Evolutionary conservation across 73 alveolate species (phyloP), one percentile per base, ranked within the genome.

Genomic region (Blepharisma stoltei): DNA sequence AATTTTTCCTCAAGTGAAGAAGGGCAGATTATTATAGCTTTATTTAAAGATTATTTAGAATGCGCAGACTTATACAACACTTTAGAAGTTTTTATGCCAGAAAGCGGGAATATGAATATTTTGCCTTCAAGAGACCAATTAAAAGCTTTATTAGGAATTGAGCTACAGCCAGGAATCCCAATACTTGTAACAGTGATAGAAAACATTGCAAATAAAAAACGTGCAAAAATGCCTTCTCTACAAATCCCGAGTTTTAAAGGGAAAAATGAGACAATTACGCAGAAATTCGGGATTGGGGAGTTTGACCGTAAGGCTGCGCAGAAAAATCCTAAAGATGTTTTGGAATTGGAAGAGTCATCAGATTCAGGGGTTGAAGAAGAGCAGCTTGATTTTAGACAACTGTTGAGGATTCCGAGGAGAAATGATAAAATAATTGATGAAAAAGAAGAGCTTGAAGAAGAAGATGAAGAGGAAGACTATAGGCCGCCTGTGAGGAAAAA

Each of bases 31-130:
- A 60, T 60, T 25, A 38, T n/a, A 60, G 73, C 46, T n/a, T 14
- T 60, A 60, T 14, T 60, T 38, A 60, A 60, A 60, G 73, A 60
- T 38, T 60, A 60, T 25, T 38, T 60, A 8, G 73, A 60, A 60
- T 14, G 45, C 11, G 14, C 73, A 1, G 46, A 25, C 2, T 25
- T 60, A 14, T 60, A 8, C 38, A 14, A 25, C 45, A 60, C 73
- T 20, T 60, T 60, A 60, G 14, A n/a, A 2, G 73, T 60, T 25
- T 25, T 60, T 25, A 60, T 38, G 18, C 14, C 37, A n/a, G 73
- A 60, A 60, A 38, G 18, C 5, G 73, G 73, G 47, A 20, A 8
- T 60, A 14, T 14, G 49, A 60, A 60, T 14, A 25, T n/a, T 60
- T 25, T 18, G 2, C 48, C 23, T 38, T 60, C 73, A 38, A 60